These are phyloP conservation scores for Sistotremastrum suecicum DNA, from an alignment of 768 basidiomycete genomes.

Conservation along the genomic window DNA sequence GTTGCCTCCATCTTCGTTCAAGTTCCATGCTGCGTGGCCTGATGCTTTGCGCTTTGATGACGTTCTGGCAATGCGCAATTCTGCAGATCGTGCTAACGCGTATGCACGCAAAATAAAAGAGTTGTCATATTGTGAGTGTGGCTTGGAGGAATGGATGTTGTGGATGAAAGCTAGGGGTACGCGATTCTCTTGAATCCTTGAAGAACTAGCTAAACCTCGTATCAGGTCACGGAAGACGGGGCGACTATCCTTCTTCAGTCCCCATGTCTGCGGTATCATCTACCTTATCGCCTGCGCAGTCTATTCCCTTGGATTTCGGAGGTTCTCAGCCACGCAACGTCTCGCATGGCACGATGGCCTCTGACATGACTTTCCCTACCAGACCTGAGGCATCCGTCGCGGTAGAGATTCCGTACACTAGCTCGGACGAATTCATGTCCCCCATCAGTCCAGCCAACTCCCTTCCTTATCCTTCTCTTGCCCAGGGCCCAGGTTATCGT, in stretches of 20 bases:
- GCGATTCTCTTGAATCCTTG: constrained; percentile 9
- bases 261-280: constrained; percentile 13
- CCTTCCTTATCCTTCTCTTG: constrained; percentile 67
- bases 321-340: constrained; percentile 48
- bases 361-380: constrained; percentile 66
- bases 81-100: constrained; percentile 53
- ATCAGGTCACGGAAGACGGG: not conserved
- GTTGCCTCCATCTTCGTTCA: constrained; percentile 18
- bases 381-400: constrained; percentile 68
- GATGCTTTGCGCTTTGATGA: constrained; percentile 62
- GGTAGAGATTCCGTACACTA: constrained; percentile 49
- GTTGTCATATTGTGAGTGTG: constrained; percentile 58
- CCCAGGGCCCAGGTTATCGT: constrained; percentile 19
- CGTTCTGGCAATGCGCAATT: constrained; percentile 35
- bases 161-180: constrained; percentile 43
- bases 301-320: not conserved
- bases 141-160: constrained; percentile 62
- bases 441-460: constrained; percentile 38
- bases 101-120: constrained; percentile 82
- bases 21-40: constrained; percentile 29
- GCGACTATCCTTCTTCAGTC: constrained; percentile 4
- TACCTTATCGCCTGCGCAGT: no score
- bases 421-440: constrained; percentile 31
- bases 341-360: constrained; percentile 57
- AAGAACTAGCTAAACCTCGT: constrained; percentile 1